phyloP scores from a whole-genome alignment of 1,284 basidiomycete species.

The Vanrija pseudolonga region DNA sequence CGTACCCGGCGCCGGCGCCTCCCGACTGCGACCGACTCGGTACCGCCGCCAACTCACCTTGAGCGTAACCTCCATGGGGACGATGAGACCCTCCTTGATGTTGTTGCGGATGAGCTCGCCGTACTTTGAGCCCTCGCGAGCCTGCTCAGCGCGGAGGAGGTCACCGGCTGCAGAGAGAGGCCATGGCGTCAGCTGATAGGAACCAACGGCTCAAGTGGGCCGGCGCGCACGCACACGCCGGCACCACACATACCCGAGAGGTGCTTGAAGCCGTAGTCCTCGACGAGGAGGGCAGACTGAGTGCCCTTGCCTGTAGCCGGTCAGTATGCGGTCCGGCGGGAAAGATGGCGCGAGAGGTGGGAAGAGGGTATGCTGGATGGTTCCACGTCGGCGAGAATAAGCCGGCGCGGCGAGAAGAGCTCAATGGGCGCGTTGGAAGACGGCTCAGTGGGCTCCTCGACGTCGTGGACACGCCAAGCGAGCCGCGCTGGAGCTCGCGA shows the following conservation, averaged over 20 bases:
- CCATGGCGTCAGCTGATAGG: neutral
- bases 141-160: conserved; percentile 89
- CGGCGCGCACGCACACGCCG: neutral
- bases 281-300: conserved; percentile 83
- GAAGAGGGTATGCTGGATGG: too few species aligned
- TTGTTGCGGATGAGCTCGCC: conserved; percentile 82
- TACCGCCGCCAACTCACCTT: conserved; percentile 51
- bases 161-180: conserved; percentile 73
- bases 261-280: conserved; percentile 87
- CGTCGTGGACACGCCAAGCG: neutral
- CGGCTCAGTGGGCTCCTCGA: too few species aligned
- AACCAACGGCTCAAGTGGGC: neutral
- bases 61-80: conserved; percentile 95
- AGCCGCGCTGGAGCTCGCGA: too few species aligned
- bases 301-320: conserved; percentile 81
- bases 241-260: conserved; percentile 67
- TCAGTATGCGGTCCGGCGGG: neutral
- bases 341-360: too few species aligned
- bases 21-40: too few species aligned
- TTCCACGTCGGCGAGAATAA: too few species aligned
- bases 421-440: too few species aligned
- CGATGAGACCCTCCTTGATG: conserved; percentile 91
- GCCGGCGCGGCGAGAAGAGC: too few species aligned
- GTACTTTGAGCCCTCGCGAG: conserved; percentile 77
- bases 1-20: too few species aligned